Evolutionary conservation across 441 rosid genomes (phyloP).

Genomic region (Hura crepitans): DNA sequence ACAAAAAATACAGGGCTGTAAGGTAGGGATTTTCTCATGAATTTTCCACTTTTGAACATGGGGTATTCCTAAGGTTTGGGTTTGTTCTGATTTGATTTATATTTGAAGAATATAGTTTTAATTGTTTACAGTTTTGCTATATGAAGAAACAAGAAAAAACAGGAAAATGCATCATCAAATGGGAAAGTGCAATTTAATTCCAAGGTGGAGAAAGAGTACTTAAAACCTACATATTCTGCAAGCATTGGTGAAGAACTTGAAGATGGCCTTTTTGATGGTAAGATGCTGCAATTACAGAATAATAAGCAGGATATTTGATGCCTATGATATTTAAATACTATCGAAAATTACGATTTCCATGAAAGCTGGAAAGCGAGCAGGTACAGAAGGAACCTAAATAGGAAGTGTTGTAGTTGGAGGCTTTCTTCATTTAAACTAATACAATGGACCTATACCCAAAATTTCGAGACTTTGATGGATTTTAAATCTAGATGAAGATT

Average conservation of each 20-base stretch:
- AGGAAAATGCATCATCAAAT: conserved; percentile 41
- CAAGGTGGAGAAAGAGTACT: conserved; percentile 93
- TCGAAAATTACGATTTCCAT: background rate
- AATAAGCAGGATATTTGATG: background rate
- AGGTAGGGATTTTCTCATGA: conserved; percentile 40
- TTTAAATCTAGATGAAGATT: background rate
- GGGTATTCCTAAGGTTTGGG: background rate
- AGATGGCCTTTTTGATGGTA: conserved; percentile 96
- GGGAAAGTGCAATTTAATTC: conserved; percentile 54
- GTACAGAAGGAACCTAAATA: background rate
- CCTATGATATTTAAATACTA: background rate
- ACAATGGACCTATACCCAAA: background rate
- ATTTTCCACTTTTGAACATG: background rate
- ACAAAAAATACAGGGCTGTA: conserved; percentile 59
- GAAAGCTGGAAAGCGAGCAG: background rate
- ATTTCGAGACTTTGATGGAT: conserved; percentile 1
- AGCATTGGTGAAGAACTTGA: conserved; percentile 82
- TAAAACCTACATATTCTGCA: conserved; percentile 77
- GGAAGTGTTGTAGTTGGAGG: background rate
- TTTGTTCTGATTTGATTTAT: conserved; percentile 4
- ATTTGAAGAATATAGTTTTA: background rate
- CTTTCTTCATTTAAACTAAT: background rate
- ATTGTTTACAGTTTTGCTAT: conserved; percentile 19
- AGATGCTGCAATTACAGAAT: conserved; percentile 14
- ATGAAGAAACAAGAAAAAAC: conserved; percentile 61